phyloP scores from a whole-genome alignment of 1,139 yeast genomes.

The Tardiomyces depauwii region DNA sequence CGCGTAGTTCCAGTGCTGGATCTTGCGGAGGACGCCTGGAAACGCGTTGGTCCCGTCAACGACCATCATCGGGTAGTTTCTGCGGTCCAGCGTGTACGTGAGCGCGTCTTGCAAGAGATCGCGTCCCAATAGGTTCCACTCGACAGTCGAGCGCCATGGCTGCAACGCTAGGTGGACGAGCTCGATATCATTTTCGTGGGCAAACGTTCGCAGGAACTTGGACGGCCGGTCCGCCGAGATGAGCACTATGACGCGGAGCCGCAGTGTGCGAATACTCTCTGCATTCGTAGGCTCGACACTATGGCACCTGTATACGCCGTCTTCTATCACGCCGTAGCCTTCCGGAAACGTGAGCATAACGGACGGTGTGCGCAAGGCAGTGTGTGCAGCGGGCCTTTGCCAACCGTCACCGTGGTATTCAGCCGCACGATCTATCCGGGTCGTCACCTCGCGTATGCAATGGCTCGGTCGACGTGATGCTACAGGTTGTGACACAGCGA shows the following conservation, averaged over 20 bases:
- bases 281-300: conserved; percentile 58
- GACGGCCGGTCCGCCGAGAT: conserved; percentile 54
- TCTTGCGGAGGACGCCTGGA: conserved; percentile 66
- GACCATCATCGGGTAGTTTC: conserved; percentile 57
- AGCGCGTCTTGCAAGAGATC: conserved; percentile 26
- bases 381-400: too few species aligned
- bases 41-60: conserved; percentile 75
- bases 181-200: conserved; percentile 24
- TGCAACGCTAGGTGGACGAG: conserved; percentile 27
- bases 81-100: conserved; percentile 43
- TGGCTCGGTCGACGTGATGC: too few species aligned
- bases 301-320: conserved; percentile 47
- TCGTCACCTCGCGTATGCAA: too few species aligned
- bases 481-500: too few species aligned
- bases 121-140: conserved; percentile 23
- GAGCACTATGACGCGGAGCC: conserved; percentile 56
- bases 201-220: conserved; percentile 35
- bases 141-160: conserved; percentile 25
- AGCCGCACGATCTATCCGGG: too few species aligned
- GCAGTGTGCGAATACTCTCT: conserved; percentile 62
- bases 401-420: too few species aligned
- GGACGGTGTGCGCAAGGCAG: too few species aligned
- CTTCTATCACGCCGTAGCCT: conserved; percentile 49
- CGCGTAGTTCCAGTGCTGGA: conserved; percentile 83
- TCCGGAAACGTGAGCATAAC: conserved; percentile 49